phyloP scores from a whole-genome alignment of 768 basidiomycete genomes.

The Udeniomyces megalosporus region DNA sequence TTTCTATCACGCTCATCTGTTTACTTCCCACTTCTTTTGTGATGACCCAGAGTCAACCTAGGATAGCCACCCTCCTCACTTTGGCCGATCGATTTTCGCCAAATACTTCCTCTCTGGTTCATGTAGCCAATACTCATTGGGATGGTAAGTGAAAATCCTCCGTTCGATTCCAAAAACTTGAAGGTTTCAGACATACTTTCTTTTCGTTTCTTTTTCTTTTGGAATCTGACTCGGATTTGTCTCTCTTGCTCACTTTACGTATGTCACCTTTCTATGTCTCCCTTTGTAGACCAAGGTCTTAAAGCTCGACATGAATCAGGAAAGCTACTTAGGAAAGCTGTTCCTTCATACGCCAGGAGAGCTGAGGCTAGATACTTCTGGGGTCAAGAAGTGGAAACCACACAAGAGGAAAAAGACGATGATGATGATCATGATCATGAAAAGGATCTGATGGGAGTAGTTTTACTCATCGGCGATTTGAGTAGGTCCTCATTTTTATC shows the following conservation, averaged over 20 bases:
- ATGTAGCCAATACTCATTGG: conserved; percentile 15
- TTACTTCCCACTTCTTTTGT: neutral
- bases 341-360: neutral
- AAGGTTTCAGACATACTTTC: too few relatives aligned
- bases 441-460: neutral
- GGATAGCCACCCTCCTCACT: conserved; percentile 8
- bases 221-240: too few relatives aligned
- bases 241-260: too few relatives aligned
- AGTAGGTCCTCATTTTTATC: neutral
- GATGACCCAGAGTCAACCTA: neutral
- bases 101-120: neutral
- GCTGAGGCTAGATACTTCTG: neutral
- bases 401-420: neutral
- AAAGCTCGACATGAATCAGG: neutral
- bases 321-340: neutral
- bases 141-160: too few relatives aligned
- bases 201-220: too few relatives aligned
- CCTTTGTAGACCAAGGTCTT: too few relatives aligned
- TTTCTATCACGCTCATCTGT: too few relatives aligned
- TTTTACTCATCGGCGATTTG: conserved; percentile 9
- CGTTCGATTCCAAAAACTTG: too few relatives aligned
- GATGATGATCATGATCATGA: neutral
- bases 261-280: too few relatives aligned
- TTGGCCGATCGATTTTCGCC: neutral
- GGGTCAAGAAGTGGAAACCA: neutral